Evolutionary conservation across 2,329 filamentous ascomycete genomes (phyloP), one percentile per base, ranked within the genome.

Genomic region (Hypoxylon sp.): DNA sequence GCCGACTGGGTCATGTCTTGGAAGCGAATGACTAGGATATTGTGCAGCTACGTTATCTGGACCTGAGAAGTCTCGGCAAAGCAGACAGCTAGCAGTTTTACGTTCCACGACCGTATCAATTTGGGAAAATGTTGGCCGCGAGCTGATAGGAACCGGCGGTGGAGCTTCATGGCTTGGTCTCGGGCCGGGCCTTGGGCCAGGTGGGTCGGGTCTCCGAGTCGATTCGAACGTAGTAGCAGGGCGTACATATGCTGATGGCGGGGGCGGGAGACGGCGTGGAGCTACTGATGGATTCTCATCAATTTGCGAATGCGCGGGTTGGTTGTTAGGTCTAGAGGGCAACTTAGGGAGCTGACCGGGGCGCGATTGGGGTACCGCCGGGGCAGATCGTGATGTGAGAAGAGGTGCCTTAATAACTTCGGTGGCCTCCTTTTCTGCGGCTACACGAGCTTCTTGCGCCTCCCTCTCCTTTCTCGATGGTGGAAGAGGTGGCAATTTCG

Each of bases 21-120:
- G 93, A 17, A 98, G 85, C 1, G 89, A 87, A 48, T 91, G 81
- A 30, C 90, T 85, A 4, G 94, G 93, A 75, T 93, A 94, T 70
- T 89, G 90, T 5, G 92, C 86, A 4, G 93, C 95, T 71, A 97
- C 90, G 13, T 80, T 80, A 79, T 98, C 96, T 0, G 93, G 91
- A 0, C 81, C 89, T 5, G 93, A 94, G 79, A 97, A 98, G 80
- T 98, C 94, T 70, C 94, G 89, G 77, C 96, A 98, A 63, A 89
- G 82, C 57, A 97, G 84, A 78, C 96, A 98, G 13, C 74, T 74
- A 9, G 76, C 66, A 11, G 75, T 69, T 11, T 74, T 71, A 50
- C 79, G 79, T 46, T 77, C 74, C 11, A 79, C 77, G 4, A 78
- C 79, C 1, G 83, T 82, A 58, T 85, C 80, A 32, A 88, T 84